A percentile compares a stretch with the other conserved stretches of the same genome.
Evolutionary conservation across 768 basidiomycete species (phyloP).

Genomic region (Mrakia frigida): DNA sequence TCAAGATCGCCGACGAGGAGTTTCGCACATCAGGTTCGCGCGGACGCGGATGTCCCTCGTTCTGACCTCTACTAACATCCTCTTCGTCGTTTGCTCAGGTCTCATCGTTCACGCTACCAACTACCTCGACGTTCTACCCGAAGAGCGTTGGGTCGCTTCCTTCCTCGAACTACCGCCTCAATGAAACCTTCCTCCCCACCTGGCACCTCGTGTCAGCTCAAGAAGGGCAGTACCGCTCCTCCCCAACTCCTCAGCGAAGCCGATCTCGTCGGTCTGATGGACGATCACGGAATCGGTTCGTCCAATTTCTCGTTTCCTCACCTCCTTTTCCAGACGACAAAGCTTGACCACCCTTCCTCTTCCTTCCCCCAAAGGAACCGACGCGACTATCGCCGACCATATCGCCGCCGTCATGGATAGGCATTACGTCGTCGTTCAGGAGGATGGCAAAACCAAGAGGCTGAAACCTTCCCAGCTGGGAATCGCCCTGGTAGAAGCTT

Average conservation of each 20-base stretch:
- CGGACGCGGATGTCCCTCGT: neutral
- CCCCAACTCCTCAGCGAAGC: constrained; percentile 89
- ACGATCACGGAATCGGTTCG: constrained; percentile 95
- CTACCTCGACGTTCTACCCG: constrained; percentile 87
- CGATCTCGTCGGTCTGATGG: constrained; percentile 92
- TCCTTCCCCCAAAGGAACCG: constrained; percentile 63
- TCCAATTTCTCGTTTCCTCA: neutral
- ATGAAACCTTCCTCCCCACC: constrained; percentile 76
- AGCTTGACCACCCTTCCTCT: neutral
- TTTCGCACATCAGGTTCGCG: constrained; percentile 74
- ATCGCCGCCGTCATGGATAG: constrained; percentile 88
- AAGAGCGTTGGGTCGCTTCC: constrained; percentile 88
- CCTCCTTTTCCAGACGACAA: neutral
- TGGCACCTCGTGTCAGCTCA: constrained; percentile 67
- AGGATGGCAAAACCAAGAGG: constrained; percentile 81
- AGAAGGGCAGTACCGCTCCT: constrained; percentile 72
- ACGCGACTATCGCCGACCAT: constrained; percentile 97
- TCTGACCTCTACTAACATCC: no score
- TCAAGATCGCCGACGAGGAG: constrained; percentile 74
- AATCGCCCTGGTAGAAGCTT: constrained; percentile 88
- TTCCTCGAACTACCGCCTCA: constrained; percentile 75
- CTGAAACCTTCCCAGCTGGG: constrained; percentile 91
- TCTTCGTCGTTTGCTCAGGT: constrained; percentile 50
- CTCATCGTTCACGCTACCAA: constrained; percentile 74
- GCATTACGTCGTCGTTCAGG: constrained; percentile 79